phyloP scores from a whole-genome alignment of 1,284 basidiomycete genomes.

The Apiotrichum sp. region DNA sequence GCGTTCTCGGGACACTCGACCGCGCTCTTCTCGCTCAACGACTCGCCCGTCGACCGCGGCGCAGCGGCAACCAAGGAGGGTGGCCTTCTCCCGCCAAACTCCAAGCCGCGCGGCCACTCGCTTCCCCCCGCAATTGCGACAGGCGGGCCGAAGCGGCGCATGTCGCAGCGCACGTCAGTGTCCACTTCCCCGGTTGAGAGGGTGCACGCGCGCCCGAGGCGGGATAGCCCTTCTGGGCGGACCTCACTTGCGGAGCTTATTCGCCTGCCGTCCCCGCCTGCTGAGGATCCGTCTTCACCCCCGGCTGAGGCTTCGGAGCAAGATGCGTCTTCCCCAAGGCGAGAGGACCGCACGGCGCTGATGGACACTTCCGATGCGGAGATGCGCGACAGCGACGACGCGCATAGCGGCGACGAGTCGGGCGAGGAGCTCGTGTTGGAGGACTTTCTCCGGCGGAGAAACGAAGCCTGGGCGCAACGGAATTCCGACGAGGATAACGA shows the following conservation, averaged over 20 bases:
- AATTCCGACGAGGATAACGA: neutral
- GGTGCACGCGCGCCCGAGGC: neutral
- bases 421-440: slow-evolving; percentile 1
- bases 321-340: no score
- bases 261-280: no score
- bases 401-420: neutral
- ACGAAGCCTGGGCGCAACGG: neutral
- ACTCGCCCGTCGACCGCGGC: slow-evolving; percentile 47
- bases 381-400: neutral
- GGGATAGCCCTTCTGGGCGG: neutral
- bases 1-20: slow-evolving; percentile 73
- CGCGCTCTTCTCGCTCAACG: slow-evolving; percentile 72
- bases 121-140: neutral
- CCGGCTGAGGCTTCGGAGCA: no score
- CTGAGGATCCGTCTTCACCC: no score
- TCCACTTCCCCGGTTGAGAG: neutral
- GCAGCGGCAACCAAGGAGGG: neutral
- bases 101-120: neutral
- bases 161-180: slow-evolving; percentile 3
- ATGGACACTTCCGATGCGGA: neutral
- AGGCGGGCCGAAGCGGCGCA: slow-evolving; percentile 6
- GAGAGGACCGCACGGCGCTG: no score
- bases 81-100: slow-evolving; percentile 9
- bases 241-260: no score
- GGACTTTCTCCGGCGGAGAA: neutral